These are phyloP conservation scores for Rasamsonia emersonii DNA, from an alignment of 2,329 filamentous ascomycete species.

Conservation along the genomic window DNA sequence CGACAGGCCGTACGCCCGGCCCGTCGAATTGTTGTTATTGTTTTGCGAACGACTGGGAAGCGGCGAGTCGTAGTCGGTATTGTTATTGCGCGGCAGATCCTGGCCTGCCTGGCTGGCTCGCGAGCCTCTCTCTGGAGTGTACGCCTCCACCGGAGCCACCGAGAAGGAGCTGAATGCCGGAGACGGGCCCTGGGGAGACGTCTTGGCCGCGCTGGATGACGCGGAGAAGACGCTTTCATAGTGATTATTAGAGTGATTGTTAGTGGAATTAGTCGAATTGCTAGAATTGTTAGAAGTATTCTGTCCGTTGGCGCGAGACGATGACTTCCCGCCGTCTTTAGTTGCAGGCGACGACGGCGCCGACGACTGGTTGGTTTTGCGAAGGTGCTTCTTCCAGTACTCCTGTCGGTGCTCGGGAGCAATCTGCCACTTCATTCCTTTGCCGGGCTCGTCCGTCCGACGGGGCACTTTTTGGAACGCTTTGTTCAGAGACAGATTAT, in stretches of 20 bases:
- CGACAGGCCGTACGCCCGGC: constrained; percentile 31
- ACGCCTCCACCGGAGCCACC: constrained; percentile 35
- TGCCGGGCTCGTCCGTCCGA: constrained; percentile 88
- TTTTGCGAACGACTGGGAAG: constrained; percentile 17
- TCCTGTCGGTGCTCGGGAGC: constrained; percentile 75
- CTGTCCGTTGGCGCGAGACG: constrained; percentile 27
- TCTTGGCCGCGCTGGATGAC: constrained; percentile 14
- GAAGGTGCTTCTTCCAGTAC: constrained; percentile 62
- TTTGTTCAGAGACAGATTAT: constrained; percentile 93
- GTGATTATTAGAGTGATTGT: too few relatives aligned
- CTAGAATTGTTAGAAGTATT: constrained; percentile 12
- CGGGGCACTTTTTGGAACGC: constrained; percentile 89
- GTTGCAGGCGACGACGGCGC: constrained; percentile 39
- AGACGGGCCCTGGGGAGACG: constrained; percentile 30
- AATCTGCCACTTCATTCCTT: constrained; percentile 99
- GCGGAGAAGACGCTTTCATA: constrained; percentile 34
- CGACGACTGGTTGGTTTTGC: constrained; percentile 36
- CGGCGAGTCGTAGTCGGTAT: constrained; percentile 24
- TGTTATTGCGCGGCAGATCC: constrained; percentile 23
- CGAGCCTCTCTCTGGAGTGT: constrained; percentile 41
- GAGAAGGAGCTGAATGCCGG: constrained; percentile 35
- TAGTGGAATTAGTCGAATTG: too few relatives aligned
- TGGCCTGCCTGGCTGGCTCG: constrained; percentile 23
- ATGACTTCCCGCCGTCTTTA: constrained; percentile 28
- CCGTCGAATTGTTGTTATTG: constrained; percentile 10